Conservation (phyloP, 176 grass and related monocot species). For the Pharus latifolius region DNA sequence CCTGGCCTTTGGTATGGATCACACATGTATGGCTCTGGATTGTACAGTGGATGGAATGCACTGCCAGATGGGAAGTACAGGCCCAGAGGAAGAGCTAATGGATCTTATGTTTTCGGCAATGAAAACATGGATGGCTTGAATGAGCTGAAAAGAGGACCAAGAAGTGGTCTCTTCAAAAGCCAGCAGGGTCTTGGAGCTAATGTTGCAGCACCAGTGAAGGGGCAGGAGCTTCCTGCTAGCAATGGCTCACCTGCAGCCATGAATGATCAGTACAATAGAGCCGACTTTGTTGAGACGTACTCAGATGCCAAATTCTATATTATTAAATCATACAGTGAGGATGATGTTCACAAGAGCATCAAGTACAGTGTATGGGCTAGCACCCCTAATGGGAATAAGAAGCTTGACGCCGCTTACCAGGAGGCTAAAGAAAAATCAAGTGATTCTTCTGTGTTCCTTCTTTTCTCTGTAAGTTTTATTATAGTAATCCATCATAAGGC, state of each 20-base stretch:
- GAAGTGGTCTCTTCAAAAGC: slow-evolving; percentile 47
- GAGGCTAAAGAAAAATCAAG: slow-evolving; percentile 54
- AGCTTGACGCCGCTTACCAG: slow-evolving; percentile 74
- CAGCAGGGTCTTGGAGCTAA: slow-evolving; percentile 21
- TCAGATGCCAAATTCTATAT: slow-evolving; percentile 75
- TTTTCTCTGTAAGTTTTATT: slow-evolving; percentile 77
- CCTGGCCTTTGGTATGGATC: slow-evolving; percentile 55
- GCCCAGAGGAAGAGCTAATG: slow-evolving; percentile 47
- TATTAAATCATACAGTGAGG: slow-evolving; percentile 95
- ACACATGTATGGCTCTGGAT: slow-evolving; percentile 40
- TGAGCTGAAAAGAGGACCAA: slow-evolving; percentile 84
- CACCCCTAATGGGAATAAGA: slow-evolving; percentile 87
- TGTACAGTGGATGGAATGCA: slow-evolving; percentile 47
- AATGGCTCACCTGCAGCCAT: slow-evolving; percentile 10
- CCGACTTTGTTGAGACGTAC: slow-evolving; percentile 59
- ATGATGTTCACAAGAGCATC: slow-evolving; percentile 89
- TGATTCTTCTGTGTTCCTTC: slow-evolving; percentile 59
- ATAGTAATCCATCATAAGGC: background rate
- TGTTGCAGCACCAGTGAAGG: slow-evolving; percentile 26
- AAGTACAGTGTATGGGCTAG: slow-evolving; percentile 94
- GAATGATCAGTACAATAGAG: slow-evolving; percentile 57
- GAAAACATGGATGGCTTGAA: slow-evolving; percentile 62
- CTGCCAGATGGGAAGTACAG: slow-evolving; percentile 56
- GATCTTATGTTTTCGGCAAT: slow-evolving; percentile 44
- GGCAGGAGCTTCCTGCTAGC: slow-evolving; percentile 22